phyloP scores from a whole-genome alignment of 2,329 filamentous ascomycete species.

The Periconia digitata region DNA sequence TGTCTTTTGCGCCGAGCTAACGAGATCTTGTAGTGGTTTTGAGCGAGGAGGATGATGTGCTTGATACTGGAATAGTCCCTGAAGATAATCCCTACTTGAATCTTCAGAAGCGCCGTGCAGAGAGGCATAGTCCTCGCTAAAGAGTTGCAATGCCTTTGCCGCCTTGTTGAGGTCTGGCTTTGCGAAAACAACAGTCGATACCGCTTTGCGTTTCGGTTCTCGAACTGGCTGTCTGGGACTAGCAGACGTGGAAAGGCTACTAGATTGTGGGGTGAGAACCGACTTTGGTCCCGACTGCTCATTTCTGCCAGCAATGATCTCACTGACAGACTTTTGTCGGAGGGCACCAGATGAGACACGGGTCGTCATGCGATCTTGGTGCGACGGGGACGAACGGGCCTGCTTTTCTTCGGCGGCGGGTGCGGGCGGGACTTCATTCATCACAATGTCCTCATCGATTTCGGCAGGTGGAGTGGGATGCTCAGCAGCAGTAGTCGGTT shows the following conservation, averaged over 20 bases:
- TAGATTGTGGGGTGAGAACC: constrained; percentile 43
- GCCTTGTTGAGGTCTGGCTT: constrained; percentile 53
- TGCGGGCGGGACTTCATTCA: constrained; percentile 27
- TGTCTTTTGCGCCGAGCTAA: constrained; percentile 85
- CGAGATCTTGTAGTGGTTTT: constrained; percentile 65
- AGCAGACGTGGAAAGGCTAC: constrained; percentile 26
- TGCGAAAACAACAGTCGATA: constrained; percentile 77
- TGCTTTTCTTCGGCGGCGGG: constrained; percentile 3
- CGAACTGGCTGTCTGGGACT: constrained; percentile 26
- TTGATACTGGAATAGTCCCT: constrained; percentile 60
- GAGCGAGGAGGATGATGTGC: constrained; percentile 60
- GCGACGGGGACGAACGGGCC: constrained; percentile 20
- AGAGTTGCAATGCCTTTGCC: constrained; percentile 34
- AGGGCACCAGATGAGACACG: constrained; percentile 70
- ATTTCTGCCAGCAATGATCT: constrained; percentile 66
- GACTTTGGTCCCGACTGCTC: constrained; percentile 54
- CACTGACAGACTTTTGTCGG: constrained; percentile 71
- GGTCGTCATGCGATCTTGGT: constrained; percentile 63
- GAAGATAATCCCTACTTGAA: constrained; percentile 60
- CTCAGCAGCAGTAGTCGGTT: constrained; percentile 17
- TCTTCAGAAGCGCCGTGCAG: constrained; percentile 52
- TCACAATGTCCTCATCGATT: constrained; percentile 34
- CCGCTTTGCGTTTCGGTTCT: constrained; percentile 57
- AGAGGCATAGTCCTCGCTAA: constrained; percentile 44
- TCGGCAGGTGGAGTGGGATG: constrained; percentile 42